A percentile compares a stretch with the other conserved stretches of the same genome.
Conservation (phyloP, 2,329 filamentous ascomycete genomes). For the Purpureocillium takamizusanense region DNA sequence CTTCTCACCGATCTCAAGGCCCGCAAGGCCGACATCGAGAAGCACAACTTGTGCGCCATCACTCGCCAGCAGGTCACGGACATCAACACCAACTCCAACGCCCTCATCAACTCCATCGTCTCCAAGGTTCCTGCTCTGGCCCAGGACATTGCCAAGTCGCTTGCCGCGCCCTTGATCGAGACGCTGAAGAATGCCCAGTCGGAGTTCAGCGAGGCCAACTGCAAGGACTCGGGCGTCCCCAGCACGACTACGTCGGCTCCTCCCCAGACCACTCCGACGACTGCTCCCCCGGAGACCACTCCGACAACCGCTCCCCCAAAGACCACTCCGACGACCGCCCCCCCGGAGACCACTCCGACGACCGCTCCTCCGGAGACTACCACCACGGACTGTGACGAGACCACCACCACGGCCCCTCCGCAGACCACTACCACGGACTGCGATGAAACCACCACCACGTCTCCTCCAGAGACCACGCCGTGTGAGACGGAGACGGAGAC, state of each 20-base stretch:
- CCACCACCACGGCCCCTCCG: not conserved
- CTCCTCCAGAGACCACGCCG: too few species aligned
- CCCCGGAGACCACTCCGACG: not conserved
- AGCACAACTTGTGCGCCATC: constrained; percentile 16
- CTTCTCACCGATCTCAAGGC: constrained; percentile 15
- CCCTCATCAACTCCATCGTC: constrained; percentile 18
- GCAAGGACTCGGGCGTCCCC: constrained; percentile 11
- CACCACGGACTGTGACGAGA: not conserved
- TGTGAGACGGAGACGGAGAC: too few species aligned
- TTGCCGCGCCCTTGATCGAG: constrained; percentile 13
- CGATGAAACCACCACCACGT: not conserved
- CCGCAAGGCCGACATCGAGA: constrained; percentile 16
- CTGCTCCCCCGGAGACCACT: not conserved
- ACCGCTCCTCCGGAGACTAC: not conserved
- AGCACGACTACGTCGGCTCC: not conserved
- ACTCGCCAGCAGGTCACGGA: constrained; percentile 13
- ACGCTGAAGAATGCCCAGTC: constrained; percentile 12
- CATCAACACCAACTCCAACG: constrained; percentile 13
- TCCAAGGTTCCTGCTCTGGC: constrained; percentile 17
- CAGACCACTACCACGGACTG: not conserved
- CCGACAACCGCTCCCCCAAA: not conserved
- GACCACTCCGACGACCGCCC: not conserved
- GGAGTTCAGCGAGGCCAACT: constrained; percentile 17
- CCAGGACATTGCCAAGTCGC: constrained; percentile 14
- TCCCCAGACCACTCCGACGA: not conserved